phyloP scores from a whole-genome alignment of 345 rosid species.

The Turnera subulata region DNA sequence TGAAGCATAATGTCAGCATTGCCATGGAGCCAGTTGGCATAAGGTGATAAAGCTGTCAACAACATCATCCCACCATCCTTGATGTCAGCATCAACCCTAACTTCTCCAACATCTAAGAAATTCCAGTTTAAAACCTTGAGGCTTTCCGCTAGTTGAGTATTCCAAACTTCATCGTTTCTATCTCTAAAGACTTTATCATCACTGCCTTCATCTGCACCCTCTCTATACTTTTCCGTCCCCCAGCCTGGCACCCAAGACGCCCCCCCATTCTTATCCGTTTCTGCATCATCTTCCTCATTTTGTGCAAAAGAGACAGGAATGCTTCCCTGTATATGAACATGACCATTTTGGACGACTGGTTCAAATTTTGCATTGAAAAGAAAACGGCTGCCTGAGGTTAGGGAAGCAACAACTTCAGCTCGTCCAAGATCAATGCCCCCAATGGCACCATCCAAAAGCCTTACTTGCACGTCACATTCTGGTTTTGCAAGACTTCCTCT shows the following conservation, averaged over 20 bases:
- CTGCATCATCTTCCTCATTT: conserved; percentile 65
- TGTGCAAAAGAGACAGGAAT: conserved; percentile 76
- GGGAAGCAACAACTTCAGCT: conserved; percentile 92
- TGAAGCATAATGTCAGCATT: conserved; percentile 89
- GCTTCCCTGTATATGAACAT: conserved; percentile 95
- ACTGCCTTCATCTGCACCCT: conserved; percentile 36
- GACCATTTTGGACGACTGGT: conserved; percentile 88
- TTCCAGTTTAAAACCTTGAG: conserved; percentile 90
- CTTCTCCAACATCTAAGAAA: conserved; percentile 90
- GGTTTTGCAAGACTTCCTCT: conserved; percentile 93
- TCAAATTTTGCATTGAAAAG: conserved; percentile 92
- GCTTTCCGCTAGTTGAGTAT: conserved; percentile 78
- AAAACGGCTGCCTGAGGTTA: conserved; percentile 85
- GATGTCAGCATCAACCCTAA: conserved; percentile 86
- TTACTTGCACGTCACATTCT: conserved; percentile 94
- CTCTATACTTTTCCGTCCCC: conserved; percentile 66
- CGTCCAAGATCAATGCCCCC: conserved; percentile 96
- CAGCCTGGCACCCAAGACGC: conserved; percentile 65
- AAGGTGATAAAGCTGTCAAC: conserved; percentile 87
- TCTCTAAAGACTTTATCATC: conserved; percentile 65
- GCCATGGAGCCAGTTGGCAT: conserved; percentile 90
- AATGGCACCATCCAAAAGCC: conserved; percentile 90
- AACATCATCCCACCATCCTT: conserved; percentile 99
- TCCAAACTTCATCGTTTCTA: conserved; percentile 83
- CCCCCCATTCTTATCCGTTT: conserved; percentile 48